Evolutionary conservation across 345 rosid genomes (phyloP).

Genomic region (Cardamine resedifolia): DNA sequence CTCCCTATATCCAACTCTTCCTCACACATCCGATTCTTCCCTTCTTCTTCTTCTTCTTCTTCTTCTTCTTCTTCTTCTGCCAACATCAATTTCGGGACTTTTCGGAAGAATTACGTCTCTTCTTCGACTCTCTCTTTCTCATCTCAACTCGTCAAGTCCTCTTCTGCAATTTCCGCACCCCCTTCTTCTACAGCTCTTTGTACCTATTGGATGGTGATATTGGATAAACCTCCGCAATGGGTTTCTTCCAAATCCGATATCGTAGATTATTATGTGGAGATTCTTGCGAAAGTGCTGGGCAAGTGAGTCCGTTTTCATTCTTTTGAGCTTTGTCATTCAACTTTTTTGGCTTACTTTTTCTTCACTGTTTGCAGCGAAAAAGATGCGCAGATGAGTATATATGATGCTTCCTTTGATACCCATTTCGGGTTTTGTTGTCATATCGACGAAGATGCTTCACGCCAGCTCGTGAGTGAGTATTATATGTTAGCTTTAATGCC

Average conservation of each 20-base stretch:
- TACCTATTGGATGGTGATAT: conserved; percentile 63
- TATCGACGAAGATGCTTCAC: conserved; percentile 63
- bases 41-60: conserved; percentile 17
- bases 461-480: conserved; percentile 52
- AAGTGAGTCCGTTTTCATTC: conserved; percentile 41
- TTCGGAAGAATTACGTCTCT: not conserved
- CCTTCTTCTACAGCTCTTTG: conserved; percentile 30
- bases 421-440: conserved; percentile 78
- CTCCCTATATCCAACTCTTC: conserved; percentile 18
- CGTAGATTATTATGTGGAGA: conserved; percentile 59
- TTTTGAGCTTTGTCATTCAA: not conserved
- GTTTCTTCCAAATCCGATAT: conserved; percentile 50
- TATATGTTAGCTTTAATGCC: not conserved
- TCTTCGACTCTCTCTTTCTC: conserved; percentile 23
- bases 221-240: conserved; percentile 53
- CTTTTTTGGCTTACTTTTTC: not conserved
- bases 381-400: conserved; percentile 80
- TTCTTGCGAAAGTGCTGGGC: conserved; percentile 56
- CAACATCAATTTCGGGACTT: conserved; percentile 9
- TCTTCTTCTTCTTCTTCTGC: no score
- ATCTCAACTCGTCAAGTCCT: conserved; percentile 34
- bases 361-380: conserved; percentile 46
- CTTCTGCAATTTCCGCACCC: conserved; percentile 34
- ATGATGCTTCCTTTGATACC: conserved; percentile 55
- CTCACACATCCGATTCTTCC: conserved; percentile 1